Evolutionary conservation across 2,329 filamentous ascomycete genomes (phyloP).

Genomic region (Alternaria viburni): DNA sequence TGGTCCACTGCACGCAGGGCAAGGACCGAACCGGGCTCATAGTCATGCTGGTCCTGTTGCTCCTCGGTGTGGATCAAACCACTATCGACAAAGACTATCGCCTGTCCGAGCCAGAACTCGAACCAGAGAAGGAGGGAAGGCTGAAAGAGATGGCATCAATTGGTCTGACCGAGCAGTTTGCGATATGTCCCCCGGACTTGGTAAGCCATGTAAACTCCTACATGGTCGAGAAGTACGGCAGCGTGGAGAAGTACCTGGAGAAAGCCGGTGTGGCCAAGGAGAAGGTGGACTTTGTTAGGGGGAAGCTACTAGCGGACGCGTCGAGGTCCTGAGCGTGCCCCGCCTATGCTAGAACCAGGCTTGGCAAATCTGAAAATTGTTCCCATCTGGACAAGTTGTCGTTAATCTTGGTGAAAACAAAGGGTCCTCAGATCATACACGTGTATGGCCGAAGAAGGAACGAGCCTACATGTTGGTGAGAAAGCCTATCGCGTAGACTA

Average conservation of each 20-base stretch:
- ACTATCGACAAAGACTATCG: constrained; percentile 76
- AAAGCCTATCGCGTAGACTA: background rate
- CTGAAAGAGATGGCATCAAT: constrained; percentile 72
- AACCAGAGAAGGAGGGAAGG: constrained; percentile 66
- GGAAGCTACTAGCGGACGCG: constrained; percentile 35
- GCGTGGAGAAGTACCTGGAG: constrained; percentile 69
- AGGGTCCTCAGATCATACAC: background rate
- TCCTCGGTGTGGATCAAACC: constrained; percentile 62
- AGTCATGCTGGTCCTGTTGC: constrained; percentile 70
- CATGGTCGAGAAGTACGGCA: constrained; percentile 68
- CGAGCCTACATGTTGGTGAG: background rate
- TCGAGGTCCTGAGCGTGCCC: constrained; percentile 6
- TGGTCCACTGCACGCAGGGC: constrained; percentile 87
- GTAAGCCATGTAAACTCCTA: constrained; percentile 65
- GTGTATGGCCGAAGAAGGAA: background rate
- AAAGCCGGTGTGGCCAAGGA: constrained; percentile 60
- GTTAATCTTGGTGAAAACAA: background rate
- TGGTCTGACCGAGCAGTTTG: constrained; percentile 73
- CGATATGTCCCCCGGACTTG: constrained; percentile 68
- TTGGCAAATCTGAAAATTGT: constrained; percentile 5
- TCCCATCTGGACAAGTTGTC: background rate
- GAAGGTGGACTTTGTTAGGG: constrained; percentile 44
- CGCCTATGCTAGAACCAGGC: background rate
- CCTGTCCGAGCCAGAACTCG: constrained; percentile 67
- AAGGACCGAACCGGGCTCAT: constrained; percentile 84